Evolutionary conservation across 441 rosid species (phyloP).

Genomic region (Corymbia calophylla): DNA sequence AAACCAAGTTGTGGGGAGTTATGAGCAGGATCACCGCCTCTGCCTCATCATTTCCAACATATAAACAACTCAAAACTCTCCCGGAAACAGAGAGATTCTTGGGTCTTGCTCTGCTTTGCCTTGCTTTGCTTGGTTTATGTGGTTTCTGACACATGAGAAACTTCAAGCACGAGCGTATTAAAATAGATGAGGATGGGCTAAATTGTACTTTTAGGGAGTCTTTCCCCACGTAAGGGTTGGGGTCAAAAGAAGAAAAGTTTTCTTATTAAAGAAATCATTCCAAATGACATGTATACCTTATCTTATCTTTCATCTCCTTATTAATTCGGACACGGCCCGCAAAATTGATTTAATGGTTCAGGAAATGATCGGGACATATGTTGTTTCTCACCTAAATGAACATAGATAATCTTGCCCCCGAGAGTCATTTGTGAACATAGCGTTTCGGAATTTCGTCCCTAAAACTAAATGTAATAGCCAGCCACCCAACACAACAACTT

Average conservation of each 20-base stretch:
- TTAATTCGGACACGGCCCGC: background rate
- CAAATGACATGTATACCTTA: background rate
- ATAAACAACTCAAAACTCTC: slow-evolving; percentile 6
- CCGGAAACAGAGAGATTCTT: background rate
- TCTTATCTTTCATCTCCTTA: background rate
- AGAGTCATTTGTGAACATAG: background rate
- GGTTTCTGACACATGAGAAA: slow-evolving; percentile 29
- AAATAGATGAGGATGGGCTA: slow-evolving; percentile 19
- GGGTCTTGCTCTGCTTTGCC: slow-evolving; percentile 9
- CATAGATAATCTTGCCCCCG: background rate
- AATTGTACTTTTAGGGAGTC: slow-evolving; percentile 18
- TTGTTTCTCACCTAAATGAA: background rate
- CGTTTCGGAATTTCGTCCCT: no score
- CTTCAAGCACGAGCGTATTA: slow-evolving; percentile 28
- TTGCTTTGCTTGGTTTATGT: slow-evolving; percentile 18
- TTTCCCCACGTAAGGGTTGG: slow-evolving; percentile 2
- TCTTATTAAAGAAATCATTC: background rate
- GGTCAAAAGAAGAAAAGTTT: background rate
- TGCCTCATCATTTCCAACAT: slow-evolving; percentile 20
- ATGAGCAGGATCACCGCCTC: background rate
- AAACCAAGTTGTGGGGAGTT: background rate
- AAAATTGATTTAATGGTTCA: background rate
- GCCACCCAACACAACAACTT: background rate
- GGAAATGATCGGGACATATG: background rate
- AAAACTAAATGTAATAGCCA: background rate